Percentiles rank a stretch among this genome's conserved stretches.
These are phyloP conservation scores for Xylaria scruposa DNA, from an alignment of 495 filamentous ascomycete genomes.

Conservation along the genomic window DNA sequence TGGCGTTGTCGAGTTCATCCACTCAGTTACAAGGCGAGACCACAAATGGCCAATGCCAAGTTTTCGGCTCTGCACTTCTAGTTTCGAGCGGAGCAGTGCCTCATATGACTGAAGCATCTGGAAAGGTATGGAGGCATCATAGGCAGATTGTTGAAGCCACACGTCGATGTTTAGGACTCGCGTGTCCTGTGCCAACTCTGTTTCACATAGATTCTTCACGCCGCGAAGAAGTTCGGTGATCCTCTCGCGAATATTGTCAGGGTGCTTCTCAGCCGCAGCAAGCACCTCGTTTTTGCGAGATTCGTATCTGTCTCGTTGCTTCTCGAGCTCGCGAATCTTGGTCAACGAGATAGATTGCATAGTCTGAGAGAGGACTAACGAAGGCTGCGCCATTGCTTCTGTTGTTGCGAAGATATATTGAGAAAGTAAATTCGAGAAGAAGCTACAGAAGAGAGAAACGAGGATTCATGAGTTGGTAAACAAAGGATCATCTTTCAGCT, in stretches of 20 bases:
- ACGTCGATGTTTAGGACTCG: slow-evolving; percentile 42
- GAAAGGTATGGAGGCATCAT: slow-evolving; percentile 45
- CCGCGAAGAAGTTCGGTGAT: slow-evolving; percentile 49
- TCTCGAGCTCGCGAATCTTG: slow-evolving; percentile 68
- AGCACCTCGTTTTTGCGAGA: slow-evolving; percentile 47
- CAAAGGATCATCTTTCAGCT: background rate
- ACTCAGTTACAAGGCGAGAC: slow-evolving; percentile 67
- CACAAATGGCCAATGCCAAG: slow-evolving; percentile 68
- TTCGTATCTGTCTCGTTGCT: slow-evolving; percentile 63
- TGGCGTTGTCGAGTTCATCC: slow-evolving; percentile 51
- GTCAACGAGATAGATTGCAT: slow-evolving; percentile 69
- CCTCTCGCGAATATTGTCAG: slow-evolving; percentile 41
- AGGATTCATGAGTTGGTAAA: background rate
- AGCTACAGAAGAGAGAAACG: background rate
- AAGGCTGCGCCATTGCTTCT: slow-evolving; percentile 42
- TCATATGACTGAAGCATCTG: slow-evolving; percentile 48
- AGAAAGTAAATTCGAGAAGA: background rate
- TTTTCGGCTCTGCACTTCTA: slow-evolving; percentile 57
- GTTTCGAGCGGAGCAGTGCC: slow-evolving; percentile 47
- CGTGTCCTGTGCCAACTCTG: slow-evolving; percentile 29
- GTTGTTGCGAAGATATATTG: background rate
- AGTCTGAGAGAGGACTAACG: slow-evolving; percentile 60
- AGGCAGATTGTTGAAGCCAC: slow-evolving; percentile 48
- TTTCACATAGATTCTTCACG: slow-evolving; percentile 45
- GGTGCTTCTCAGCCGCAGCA: slow-evolving; percentile 37